Base-by-base conservation (phyloP, 345 rosid species). In the Kernera saxatilis region DNA sequence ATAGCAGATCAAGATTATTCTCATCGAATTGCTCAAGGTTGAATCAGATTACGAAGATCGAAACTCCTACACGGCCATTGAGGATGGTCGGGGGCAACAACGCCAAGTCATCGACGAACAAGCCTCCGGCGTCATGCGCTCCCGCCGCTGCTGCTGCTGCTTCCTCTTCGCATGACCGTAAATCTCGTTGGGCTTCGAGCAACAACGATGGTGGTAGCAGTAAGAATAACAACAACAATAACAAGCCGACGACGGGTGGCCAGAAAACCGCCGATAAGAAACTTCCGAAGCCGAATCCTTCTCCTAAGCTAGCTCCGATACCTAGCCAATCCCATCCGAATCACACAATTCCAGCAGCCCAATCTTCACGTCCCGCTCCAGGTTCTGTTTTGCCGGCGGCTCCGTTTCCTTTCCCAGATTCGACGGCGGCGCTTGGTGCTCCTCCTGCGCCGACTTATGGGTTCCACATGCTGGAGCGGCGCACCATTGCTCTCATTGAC, bases 401-500 rank as follows among this genome's bases (percentile, higher is more conserved):
- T 12, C 72, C 68, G 4, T 76, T 79, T 51, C 75, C 79, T 13
- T 82, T 86, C 66, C 84, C 84, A n/a, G 96, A 90, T 64, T 78
- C 82, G 0, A 50, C 82, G 12, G 74, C 82, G 25, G 80, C 83
- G 50, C 65, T 84, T 1, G 92, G 87, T 26, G 88, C 92, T 9
- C 92, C 89, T 1, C 93, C 97, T 3, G 86, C 89, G 2, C 91
- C 97, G 2, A 71, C 94, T 8, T 95, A 95, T 37, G 99, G 92
- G 59, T 90, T 86, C 65, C 98, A 95, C 74, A 88, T 95, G 98
- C 87, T 95, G 9, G 97, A 95, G 61, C 93, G 99, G 22, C 90
- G 96, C 25, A 64, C 94, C 4, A 88, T 95, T 19, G 72, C 74
- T 71, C 96, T 95, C 26, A 84, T 88, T 26, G 98, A 95, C 59